These are phyloP conservation scores for Colletotrichum paranaense DNA, from an alignment of 2,329 filamentous ascomycete species.

Conservation along the genomic window DNA sequence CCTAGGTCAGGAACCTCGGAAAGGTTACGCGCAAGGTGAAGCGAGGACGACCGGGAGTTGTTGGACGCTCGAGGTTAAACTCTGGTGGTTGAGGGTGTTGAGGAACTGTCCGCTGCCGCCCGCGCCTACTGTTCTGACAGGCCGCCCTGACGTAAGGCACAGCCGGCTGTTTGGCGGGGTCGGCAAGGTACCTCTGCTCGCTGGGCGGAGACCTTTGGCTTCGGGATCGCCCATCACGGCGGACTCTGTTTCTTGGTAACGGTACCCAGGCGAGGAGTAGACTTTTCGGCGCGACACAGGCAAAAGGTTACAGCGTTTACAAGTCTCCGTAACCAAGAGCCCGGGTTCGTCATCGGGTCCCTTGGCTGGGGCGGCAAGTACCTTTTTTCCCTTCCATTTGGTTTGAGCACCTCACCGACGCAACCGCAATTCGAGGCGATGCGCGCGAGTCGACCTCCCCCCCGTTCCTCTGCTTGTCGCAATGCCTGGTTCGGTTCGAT, in stretches of 20 bases:
- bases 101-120: too few species aligned
- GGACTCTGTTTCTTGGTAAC: neutral
- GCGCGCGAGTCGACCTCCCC: neutral
- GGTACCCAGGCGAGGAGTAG: neutral
- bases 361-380: neutral
- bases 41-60: neutral
- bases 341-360: slow-evolving; percentile 2
- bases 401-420: neutral
- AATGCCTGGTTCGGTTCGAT: neutral
- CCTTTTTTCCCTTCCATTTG: neutral
- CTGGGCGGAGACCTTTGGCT: neutral
- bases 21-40: neutral
- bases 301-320: neutral
- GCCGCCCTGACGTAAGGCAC: neutral
- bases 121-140: neutral
- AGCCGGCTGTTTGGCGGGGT: neutral
- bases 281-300: neutral
- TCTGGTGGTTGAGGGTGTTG: neutral
- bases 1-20: neutral
- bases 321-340: neutral
- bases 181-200: neutral
- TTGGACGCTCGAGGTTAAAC: neutral
- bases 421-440: neutral
- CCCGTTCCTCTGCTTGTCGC: neutral
- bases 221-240: slow-evolving; percentile 2